Conservation (phyloP, 257 asterid species). For the Handroanthus guayacan region DNA sequence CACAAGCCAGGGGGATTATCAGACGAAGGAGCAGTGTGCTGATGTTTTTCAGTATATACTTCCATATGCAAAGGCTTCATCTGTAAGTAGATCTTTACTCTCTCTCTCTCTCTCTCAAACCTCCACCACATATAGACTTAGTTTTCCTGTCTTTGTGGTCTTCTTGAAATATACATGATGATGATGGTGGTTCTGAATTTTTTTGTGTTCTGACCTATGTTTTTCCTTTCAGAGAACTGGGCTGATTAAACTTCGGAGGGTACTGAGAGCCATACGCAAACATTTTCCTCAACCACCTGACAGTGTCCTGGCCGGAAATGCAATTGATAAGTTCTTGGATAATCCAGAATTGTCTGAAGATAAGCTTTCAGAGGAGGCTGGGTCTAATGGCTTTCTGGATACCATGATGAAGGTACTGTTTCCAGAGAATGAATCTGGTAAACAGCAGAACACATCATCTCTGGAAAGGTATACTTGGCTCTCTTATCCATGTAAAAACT, state of each 20-base stretch:
- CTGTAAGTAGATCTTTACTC: conserved; percentile 61
- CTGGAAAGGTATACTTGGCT: conserved; percentile 57
- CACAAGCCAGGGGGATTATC: conserved; percentile 96
- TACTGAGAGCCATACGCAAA: conserved; percentile 91
- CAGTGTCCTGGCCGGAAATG: conserved; percentile 76
- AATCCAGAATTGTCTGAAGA: conserved; percentile 88
- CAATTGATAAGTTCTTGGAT: conserved; percentile 91
- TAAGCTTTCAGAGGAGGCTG: conserved; percentile 84
- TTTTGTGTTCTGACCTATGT: conserved; percentile 39
- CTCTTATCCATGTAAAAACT: conserved; percentile 17
- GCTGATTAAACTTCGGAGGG: conserved; percentile 82
- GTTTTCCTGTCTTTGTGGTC: conserved; percentile 11
- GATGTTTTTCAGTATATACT: conserved; percentile 93
- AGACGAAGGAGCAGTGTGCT: conserved; percentile 98
- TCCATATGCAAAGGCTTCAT: conserved; percentile 94
- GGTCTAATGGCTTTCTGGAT: conserved; percentile 76
- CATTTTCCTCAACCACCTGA: conserved; percentile 96
- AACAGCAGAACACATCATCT: conserved; percentile 57
- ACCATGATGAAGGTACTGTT: conserved; percentile 64
- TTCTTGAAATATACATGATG: conserved; percentile 28
- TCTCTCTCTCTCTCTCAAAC: conserved; percentile 28
- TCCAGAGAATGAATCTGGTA: conserved; percentile 62
- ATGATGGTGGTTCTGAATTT: conserved; percentile 22
- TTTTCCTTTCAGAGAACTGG: conserved; percentile 74
- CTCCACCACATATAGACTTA: conserved; percentile 23